A percentile compares a stretch with the other conserved stretches of the same genome.
Evolutionary conservation across 106 monocot species (phyloP).

Genomic region (Phalaenopsis equestris): DNA sequence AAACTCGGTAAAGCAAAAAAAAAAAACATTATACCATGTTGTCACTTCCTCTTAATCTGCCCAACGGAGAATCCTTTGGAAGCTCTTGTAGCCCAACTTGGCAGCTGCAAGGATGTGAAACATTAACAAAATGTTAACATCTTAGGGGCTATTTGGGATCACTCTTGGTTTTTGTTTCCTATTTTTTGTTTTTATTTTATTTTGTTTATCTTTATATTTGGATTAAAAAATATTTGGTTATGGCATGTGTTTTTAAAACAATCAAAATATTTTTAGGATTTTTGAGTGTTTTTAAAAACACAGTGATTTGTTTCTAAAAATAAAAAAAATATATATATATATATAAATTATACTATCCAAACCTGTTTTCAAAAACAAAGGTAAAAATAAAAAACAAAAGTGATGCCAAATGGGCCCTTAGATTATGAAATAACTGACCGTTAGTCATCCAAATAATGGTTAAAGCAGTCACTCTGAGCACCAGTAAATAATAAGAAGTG

Average conservation of each 20-base stretch:
- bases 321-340: too few relatives aligned
- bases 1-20: background rate
- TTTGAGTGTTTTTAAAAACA: too few relatives aligned
- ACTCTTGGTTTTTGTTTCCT: too few relatives aligned
- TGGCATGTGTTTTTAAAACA: too few relatives aligned
- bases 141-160: background rate
- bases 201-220: too few relatives aligned
- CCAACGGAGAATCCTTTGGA: conserved; percentile 78
- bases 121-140: background rate
- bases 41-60: conserved; percentile 95
- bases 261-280: too few relatives aligned
- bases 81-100: conserved; percentile 78
- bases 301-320: too few relatives aligned
- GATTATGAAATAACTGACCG: background rate
- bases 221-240: too few relatives aligned
- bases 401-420: background rate
- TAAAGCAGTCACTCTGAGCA: background rate
- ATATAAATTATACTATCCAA: too few relatives aligned
- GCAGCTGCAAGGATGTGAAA: conserved; percentile 34
- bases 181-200: too few relatives aligned
- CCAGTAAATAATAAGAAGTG: background rate
- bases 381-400: too few relatives aligned
- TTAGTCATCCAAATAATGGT: background rate
- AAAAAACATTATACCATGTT: conserved; percentile 71
- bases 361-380: too few relatives aligned